Evolutionary conservation across 345 rosid genomes (phyloP).

Genomic region (Bruguiera sexangula): DNA sequence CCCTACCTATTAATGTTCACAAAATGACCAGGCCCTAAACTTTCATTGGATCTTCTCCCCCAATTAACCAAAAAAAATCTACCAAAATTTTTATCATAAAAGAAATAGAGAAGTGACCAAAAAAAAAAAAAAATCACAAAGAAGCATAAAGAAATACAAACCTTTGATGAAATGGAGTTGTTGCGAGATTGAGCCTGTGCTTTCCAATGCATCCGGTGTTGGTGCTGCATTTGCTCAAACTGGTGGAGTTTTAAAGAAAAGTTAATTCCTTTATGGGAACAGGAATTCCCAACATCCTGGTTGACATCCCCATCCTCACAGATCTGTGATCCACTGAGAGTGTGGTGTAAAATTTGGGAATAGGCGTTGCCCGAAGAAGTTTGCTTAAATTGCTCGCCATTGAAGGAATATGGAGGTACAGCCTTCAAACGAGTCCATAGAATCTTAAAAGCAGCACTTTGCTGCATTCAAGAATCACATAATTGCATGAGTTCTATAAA

Average conservation of each 20-base stretch:
- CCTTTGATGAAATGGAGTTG: conserved; percentile 41
- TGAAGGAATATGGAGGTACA: conserved; percentile 73
- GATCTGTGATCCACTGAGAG: conserved; percentile 49
- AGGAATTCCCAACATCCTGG: conserved; percentile 43
- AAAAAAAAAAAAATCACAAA: neutral
- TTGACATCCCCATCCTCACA: conserved; percentile 64
- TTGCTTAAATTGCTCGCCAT: conserved; percentile 60
- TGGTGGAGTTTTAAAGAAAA: conserved; percentile 70
- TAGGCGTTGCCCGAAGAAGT: conserved; percentile 70
- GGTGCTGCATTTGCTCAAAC: conserved; percentile 80
- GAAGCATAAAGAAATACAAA: neutral
- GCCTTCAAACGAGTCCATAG: conserved; percentile 85
- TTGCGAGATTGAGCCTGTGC: conserved; percentile 41
- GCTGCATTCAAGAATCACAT: conserved; percentile 46
- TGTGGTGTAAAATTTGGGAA: conserved; percentile 48
- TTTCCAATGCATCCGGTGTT: conserved; percentile 68
- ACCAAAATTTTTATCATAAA: neutral
- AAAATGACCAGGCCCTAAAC: too few species aligned
- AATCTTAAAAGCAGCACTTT: conserved; percentile 93
- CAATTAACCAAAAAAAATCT: neutral
- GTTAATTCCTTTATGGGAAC: conserved; percentile 65
- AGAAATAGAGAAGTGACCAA: neutral
- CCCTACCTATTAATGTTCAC: too few species aligned
- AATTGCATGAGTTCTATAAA: too few species aligned
- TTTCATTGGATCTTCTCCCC: too few species aligned